Base-by-base conservation (phyloP, 2,329 filamentous ascomycete genomes). In the Ophiostoma ulmi region DNA sequence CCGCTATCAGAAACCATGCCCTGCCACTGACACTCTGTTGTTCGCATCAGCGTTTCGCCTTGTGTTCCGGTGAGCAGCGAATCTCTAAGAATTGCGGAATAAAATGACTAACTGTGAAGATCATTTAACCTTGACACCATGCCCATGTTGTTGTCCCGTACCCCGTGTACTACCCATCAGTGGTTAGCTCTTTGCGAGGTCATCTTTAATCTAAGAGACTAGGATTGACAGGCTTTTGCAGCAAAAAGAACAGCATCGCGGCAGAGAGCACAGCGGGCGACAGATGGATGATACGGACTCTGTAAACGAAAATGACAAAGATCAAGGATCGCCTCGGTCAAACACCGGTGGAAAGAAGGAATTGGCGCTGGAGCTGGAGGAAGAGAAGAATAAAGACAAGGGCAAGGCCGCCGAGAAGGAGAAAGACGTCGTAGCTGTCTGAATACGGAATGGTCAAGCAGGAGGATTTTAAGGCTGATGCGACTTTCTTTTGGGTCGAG, bases 141-240 rank as follows among this genome's bases (percentile, higher is more conserved):
- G 39, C 39, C 13, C 65, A 65, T 20, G 10, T 38, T 17, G 58
- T 68, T n/a, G 39, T 68, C 20, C n/a, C 55, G 31, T 70, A 52
- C n/a, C 70, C 70, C 6, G 44, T 39, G 13, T 65, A 65, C 63
- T 67, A 48, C 22, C 20, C 17, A 2, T 11, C 65, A 44, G 65
- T 67, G 39, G 65, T 48, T 7, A 35, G 65, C 48, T 5, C 2
- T 67, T 8, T 31, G n/a, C 38, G 20, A 13, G 1, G 1, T 1
- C 39, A 11, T 39, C 17, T 7, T 58, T 10, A 10, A 7, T 11
- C 11, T 39, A 14, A 10, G 11, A 48, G 65, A 67, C 65, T 67
- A 67, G 35, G 39, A 48, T 67, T 67, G 65, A 67, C 65, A 67
- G 65, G 65, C n/a, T 31, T 13, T 67, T 44, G 14, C 65, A 67